A percentile compares a stretch with the other conserved stretches of the same genome.
Conservation (phyloP, 2,329 filamentous ascomycete genomes). For the Sporothrix variecibatus region DNA sequence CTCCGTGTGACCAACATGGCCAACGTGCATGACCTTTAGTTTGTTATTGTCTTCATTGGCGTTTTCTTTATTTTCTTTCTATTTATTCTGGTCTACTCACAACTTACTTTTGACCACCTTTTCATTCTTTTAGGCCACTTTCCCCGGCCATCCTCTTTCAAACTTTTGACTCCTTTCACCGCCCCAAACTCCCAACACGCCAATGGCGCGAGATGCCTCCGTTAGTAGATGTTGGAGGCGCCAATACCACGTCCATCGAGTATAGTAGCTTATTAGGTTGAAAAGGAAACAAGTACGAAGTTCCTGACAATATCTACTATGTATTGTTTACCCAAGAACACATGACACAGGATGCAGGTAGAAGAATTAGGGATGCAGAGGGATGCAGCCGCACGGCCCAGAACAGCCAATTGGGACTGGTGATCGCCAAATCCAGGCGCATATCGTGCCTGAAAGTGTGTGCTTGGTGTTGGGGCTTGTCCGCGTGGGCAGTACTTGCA, state of each 20-base stretch:
- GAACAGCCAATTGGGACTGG: conserved; percentile 5
- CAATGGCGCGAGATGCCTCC: not conserved
- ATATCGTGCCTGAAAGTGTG: not conserved
- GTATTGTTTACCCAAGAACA: not conserved
- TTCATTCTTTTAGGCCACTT: not conserved
- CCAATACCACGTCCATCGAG: not conserved
- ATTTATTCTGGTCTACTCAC: not conserved
- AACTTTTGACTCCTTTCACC: not conserved
- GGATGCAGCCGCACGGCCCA: conserved; percentile 8
- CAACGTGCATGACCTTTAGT: not conserved
- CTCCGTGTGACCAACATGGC: conserved; percentile 10
- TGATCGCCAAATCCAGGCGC: conserved; percentile 12
- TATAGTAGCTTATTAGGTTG: not conserved
- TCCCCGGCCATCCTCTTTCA: not conserved
- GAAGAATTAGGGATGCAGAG: not conserved
- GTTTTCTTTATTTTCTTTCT: not conserved
- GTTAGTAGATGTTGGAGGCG: not conserved
- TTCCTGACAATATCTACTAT: not conserved
- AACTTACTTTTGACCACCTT: not conserved
- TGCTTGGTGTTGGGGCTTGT: not conserved
- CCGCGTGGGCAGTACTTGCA: not conserved
- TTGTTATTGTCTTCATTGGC: not conserved
- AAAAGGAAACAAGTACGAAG: not conserved
- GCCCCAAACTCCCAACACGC: not conserved
- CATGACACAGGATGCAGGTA: conserved; percentile 1